These are phyloP conservation scores for Crucibulum laeve DNA, from an alignment of 768 basidiomycete species.

Conservation along the genomic window DNA sequence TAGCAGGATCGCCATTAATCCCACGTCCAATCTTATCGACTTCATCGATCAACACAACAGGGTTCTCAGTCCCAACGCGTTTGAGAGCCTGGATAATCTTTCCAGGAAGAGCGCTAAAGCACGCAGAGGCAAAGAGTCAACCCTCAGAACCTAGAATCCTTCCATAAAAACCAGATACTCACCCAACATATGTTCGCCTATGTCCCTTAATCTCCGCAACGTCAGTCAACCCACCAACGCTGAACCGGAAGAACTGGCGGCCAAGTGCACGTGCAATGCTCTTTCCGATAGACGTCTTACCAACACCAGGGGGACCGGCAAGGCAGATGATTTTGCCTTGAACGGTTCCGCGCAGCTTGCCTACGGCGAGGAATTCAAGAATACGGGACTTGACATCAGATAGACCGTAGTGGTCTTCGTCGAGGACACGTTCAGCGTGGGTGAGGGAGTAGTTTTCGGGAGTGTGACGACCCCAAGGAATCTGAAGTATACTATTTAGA, in stretches of 20 bases:
- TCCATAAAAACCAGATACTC: slow-evolving; percentile 23
- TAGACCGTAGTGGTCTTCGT: slow-evolving; percentile 93
- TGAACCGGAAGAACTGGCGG: slow-evolving; percentile 94
- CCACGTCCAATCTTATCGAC: slow-evolving; percentile 94
- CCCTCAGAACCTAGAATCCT: slow-evolving; percentile 1
- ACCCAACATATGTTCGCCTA: slow-evolving; percentile 94
- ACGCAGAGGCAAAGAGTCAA: slow-evolving; percentile 1
- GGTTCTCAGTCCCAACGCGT: slow-evolving; percentile 91
- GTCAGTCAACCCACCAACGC: slow-evolving; percentile 93
- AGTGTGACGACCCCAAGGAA: slow-evolving; percentile 96
- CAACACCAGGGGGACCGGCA: slow-evolving; percentile 95
- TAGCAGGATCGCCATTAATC: slow-evolving; percentile 88
- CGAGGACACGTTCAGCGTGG: slow-evolving; percentile 79
- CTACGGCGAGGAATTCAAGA: slow-evolving; percentile 93
- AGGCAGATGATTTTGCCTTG: slow-evolving; percentile 97
- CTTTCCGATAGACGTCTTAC: slow-evolving; percentile 96
- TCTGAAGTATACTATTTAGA: slow-evolving; percentile 35
- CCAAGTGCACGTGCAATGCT: slow-evolving; percentile 89
- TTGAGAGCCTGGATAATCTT: slow-evolving; percentile 95
- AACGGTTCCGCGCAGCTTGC: slow-evolving; percentile 90
- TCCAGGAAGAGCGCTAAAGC: slow-evolving; percentile 74
- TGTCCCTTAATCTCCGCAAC: slow-evolving; percentile 99
- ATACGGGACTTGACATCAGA: slow-evolving; percentile 92
- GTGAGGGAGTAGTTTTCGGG: slow-evolving; percentile 87
- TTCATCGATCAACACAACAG: slow-evolving; percentile 91